Evolutionary conservation across 2,329 filamentous ascomycete species (phyloP), one percentile per base, ranked within the genome.

Genomic region (Alternaria sp.): DNA sequence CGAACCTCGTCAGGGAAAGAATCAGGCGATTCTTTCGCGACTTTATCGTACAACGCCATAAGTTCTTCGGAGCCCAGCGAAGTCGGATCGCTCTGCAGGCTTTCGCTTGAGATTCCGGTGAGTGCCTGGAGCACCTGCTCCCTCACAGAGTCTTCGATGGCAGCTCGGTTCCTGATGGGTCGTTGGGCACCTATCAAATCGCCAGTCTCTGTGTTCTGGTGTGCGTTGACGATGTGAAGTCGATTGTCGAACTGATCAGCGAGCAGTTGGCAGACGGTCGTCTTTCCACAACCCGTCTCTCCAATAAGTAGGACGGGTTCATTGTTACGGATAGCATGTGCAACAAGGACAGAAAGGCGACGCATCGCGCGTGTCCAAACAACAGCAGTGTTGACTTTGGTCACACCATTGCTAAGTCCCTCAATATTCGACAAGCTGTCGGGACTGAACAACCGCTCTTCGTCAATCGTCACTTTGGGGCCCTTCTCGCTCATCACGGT

Each of bases 351-450:
- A 74, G 94, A 98, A 0, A 99, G 84, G 53, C 95, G 87, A 16
- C 93, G 89, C 94, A 99, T 99, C 0, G 94, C 93, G 66, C 89
- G 88, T 0, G 95, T 99, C 95, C 95, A 99, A 2, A 99, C 92
- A 48, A 99, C 89, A 51, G 65, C 62, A 20, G 49, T 58, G 36
- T 64, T 60, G 11, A 54, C 62, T 20, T 60, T 62, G 11, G 63
- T 56, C 14, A 63, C 64, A 14, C 69, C 66, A 10, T 74, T 64
- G 60, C 78, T 80, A 25, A 71, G 63, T 7, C 62, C 62, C 11
- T 71, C 66, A 8, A 84, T 75, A 44, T 81, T 79, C 7, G 77
- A 69, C 14, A 71, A 76, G 16, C 62, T 62, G 10, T 76, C 69
- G 32, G 63, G 63, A 27, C 89, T 87, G 75, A 98, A 99, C 6